These are phyloP conservation scores for Clarkia xantiana DNA, from an alignment of 345 rosid species.

Conservation along the genomic window DNA sequence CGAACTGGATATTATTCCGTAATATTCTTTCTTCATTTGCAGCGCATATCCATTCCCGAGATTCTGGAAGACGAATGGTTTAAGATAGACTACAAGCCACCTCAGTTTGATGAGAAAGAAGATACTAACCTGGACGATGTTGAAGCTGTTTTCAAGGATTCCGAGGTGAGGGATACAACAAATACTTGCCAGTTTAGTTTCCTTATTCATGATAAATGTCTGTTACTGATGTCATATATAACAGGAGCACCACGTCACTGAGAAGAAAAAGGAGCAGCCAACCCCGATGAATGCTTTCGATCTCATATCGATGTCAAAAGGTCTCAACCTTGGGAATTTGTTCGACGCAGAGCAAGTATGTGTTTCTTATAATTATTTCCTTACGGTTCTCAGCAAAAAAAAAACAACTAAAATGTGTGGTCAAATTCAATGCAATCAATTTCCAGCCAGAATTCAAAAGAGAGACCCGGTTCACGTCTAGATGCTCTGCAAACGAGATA, in stretches of 20 bases:
- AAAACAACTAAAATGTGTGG: too few relatives aligned
- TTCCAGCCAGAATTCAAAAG: constrained; percentile 11
- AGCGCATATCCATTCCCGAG: constrained; percentile 78
- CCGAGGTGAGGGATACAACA: constrained; percentile 35
- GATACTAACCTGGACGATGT: constrained; percentile 74
- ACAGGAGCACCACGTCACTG: constrained; percentile 84
- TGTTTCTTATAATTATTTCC: constrained; percentile 2
- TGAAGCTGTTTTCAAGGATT: constrained; percentile 87
- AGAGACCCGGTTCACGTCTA: constrained; percentile 17
- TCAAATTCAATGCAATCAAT: not conserved
- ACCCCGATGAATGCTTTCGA: constrained; percentile 81
- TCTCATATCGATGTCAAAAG: constrained; percentile 85
- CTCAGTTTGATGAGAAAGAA: constrained; percentile 61
- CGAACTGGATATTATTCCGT: not conserved
- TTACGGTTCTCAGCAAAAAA: not conserved
- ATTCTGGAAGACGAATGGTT: constrained; percentile 90
- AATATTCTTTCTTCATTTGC: constrained; percentile 11
- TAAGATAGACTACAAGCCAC: constrained; percentile 65
- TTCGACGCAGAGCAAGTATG: constrained; percentile 72
- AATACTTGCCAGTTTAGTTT: not conserved
- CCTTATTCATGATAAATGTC: not conserved
- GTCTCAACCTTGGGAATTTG: constrained; percentile 74
- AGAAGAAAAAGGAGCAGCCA: constrained; percentile 78
- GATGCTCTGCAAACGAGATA: constrained; percentile 13
- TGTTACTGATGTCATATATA: constrained; percentile 5